phyloP scores from a whole-genome alignment of 2,329 filamentous ascomycete genomes.

The Hymenoscyphus occultus region DNA sequence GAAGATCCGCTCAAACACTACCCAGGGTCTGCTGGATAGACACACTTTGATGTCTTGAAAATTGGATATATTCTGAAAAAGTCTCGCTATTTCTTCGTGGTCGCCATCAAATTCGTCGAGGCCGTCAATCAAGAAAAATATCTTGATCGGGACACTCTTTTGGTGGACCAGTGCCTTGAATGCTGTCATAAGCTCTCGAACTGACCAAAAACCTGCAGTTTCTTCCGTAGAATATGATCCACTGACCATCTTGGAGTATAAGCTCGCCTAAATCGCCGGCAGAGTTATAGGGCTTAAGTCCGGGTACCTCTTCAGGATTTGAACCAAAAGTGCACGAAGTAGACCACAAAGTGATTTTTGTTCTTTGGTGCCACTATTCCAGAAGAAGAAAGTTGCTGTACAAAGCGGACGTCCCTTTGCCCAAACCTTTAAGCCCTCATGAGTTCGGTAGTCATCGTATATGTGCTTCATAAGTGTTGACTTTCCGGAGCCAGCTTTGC shows the following conservation, averaged over 20 bases:
- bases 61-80: not conserved
- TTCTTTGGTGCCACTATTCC: slow-evolving; percentile 40
- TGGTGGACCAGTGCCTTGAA: not conserved
- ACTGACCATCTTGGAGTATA: not conserved
- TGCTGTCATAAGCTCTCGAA: not conserved
- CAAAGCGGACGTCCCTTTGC: slow-evolving; percentile 15
- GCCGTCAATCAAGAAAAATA: slow-evolving; percentile 16
- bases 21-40: slow-evolving; percentile 14
- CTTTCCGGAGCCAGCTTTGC: slow-evolving; percentile 22
- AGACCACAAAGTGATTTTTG: slow-evolving; percentile 18
- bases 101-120: slow-evolving; percentile 13
- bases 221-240: no score
- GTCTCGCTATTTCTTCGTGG: not conserved
- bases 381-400: slow-evolving; percentile 45
- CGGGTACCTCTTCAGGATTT: not conserved
- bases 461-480: slow-evolving; percentile 27
- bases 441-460: not conserved
- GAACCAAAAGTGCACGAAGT: slow-evolving; percentile 12
- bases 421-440: slow-evolving; percentile 30
- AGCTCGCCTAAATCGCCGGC: not conserved
- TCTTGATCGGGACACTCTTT: not conserved
- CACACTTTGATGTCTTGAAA: slow-evolving; percentile 12
- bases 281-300: not conserved
- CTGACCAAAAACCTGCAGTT: not conserved
- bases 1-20: slow-evolving; percentile 11